These are phyloP conservation scores for Lithospermum erythrorhizon DNA, from an alignment of 257 asterid species.

Conservation along the genomic window DNA sequence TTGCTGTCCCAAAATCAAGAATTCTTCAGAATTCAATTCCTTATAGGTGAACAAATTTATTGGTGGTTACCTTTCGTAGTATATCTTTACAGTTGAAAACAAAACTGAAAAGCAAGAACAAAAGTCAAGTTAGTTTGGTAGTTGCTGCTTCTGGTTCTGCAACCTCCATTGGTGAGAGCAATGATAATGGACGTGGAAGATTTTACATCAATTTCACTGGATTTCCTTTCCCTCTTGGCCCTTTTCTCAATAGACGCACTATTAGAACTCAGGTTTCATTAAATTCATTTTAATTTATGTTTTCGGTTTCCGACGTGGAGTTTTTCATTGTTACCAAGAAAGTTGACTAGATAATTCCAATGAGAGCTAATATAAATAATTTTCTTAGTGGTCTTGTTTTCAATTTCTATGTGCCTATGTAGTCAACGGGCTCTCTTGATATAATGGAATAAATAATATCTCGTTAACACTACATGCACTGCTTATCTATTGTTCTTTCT, in stretches of 20 bases:
- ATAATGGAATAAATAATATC: no score
- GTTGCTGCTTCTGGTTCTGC: conserved; percentile 36
- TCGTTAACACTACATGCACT: no score
- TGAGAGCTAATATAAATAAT: no score
- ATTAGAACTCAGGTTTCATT: conserved; percentile 72
- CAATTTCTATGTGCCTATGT: no score
- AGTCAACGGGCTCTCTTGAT: no score
- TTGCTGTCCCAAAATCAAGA: conserved; percentile 35
- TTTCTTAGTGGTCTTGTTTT: no score
- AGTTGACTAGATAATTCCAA: no score
- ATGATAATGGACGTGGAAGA: conserved; percentile 39
- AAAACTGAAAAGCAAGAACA: conserved; percentile 25
- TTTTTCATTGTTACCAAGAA: no score
- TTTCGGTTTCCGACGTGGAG: no score
- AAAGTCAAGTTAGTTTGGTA: conserved; percentile 22
- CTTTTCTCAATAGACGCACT: conserved; percentile 82
- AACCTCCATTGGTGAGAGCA: conserved; percentile 13
- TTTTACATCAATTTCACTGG: conserved; percentile 86
- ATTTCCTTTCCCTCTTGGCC: conserved; percentile 95
- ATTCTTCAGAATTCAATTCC: conserved; percentile 15
- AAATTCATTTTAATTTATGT: no score
- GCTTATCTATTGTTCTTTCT: no score
- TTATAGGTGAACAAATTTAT: conserved; percentile 21
- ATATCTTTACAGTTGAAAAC: conserved; percentile 33
- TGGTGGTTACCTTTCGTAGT: conserved; percentile 31